Conservation (phyloP, 2,329 filamentous ascomycete genomes). For the Penicillium verrucosum region DNA sequence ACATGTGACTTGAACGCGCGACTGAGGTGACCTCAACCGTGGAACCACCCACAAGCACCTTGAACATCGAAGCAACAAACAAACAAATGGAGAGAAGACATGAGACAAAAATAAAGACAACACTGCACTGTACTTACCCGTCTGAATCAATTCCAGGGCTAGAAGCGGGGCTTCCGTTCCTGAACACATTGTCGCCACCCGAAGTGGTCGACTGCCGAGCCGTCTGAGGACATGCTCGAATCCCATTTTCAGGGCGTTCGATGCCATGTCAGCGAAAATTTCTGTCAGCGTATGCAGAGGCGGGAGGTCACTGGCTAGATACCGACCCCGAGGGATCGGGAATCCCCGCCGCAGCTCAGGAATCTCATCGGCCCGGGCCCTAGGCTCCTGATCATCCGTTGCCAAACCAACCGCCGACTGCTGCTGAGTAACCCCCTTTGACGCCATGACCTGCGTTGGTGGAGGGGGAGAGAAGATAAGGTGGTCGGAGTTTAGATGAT, state of each 20-base stretch:
- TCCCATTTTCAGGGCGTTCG: constrained; percentile 21
- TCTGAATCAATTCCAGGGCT: constrained; percentile 57
- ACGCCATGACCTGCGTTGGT: not conserved
- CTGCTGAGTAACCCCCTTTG: not conserved
- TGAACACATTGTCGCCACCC: constrained; percentile 71
- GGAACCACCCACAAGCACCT: not conserved
- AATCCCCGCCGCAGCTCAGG: constrained; percentile 23
- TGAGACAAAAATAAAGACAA: not conserved
- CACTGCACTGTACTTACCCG: constrained; percentile 37
- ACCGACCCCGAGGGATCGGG: not conserved
- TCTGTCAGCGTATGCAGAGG: constrained; percentile 28
- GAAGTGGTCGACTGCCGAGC: constrained; percentile 42
- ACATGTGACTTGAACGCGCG: not conserved
- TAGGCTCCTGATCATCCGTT: not conserved
- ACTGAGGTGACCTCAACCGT: not conserved
- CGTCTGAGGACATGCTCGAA: constrained; percentile 47
- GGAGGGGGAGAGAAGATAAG: not conserved
- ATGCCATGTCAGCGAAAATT: constrained; percentile 30
- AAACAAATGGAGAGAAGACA: not conserved
- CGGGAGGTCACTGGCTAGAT: constrained; percentile 23
- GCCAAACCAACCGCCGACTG: not conserved
- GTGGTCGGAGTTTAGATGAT: not conserved
- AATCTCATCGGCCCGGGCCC: constrained; percentile 11
- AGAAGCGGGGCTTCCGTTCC: constrained; percentile 73
- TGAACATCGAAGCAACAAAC: not conserved